Conservation (phyloP, 495 filamentous ascomycete species). For the Neurospora cerealis region DNA sequence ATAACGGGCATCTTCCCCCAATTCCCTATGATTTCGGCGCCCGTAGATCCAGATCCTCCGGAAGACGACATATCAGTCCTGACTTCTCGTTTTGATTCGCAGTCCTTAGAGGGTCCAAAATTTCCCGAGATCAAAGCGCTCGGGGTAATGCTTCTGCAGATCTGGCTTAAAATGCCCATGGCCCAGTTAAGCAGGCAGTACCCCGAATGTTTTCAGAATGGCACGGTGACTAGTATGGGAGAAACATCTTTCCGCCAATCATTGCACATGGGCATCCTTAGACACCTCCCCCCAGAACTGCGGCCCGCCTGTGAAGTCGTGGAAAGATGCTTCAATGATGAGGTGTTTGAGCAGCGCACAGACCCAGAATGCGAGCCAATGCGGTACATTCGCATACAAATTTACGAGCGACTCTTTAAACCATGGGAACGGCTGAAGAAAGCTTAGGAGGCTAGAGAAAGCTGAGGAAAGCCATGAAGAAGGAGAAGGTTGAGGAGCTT, state of each 20-base stretch:
- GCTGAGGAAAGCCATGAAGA: background rate
- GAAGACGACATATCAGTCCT: background rate
- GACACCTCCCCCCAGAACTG: background rate
- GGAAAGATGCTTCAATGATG: background rate
- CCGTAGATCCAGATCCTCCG: background rate
- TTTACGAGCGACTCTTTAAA: background rate
- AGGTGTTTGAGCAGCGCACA: background rate
- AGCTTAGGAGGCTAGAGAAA: background rate
- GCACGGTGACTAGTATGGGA: background rate
- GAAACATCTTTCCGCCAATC: background rate
- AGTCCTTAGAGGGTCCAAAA: background rate
- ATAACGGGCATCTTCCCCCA: rapidly evolving
- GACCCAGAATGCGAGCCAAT: too few species aligned
- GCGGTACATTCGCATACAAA: too few species aligned
- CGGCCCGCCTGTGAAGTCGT: background rate
- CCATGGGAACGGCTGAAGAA: background rate
- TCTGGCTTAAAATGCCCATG: background rate
- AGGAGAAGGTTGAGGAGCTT: background rate
- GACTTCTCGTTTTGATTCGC: background rate
- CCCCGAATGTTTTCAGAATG: background rate
- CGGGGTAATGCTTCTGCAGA: background rate
- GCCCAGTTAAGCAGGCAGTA: background rate
- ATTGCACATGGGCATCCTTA: background rate
- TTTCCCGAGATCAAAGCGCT: background rate
- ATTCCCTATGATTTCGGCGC: background rate